phyloP scores from a whole-genome alignment of 2,329 filamentous ascomycete genomes.

The Xylaria hypoxylon region DNA sequence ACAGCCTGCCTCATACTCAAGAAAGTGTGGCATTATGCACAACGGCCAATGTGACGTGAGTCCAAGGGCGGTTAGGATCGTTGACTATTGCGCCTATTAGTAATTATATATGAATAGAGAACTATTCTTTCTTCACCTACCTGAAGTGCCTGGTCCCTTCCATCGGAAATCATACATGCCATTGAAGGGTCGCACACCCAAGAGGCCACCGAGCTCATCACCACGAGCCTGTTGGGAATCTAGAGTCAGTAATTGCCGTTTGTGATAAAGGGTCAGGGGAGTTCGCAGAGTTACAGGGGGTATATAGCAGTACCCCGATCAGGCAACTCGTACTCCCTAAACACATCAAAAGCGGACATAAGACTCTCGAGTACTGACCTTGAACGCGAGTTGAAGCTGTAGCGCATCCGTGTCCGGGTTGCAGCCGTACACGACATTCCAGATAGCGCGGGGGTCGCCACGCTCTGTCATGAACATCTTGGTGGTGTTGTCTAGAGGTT shows the following conservation, averaged over 20 bases:
- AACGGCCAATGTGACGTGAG: slow-evolving; percentile 36
- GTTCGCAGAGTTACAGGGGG: neutral
- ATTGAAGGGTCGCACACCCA: slow-evolving; percentile 56
- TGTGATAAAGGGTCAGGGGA: neutral
- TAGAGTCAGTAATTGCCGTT: neutral
- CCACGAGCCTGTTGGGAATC: slow-evolving; percentile 42
- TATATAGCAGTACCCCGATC: neutral
- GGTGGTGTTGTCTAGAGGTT: slow-evolving; percentile 58
- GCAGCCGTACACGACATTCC: slow-evolving; percentile 56
- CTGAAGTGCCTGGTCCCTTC: slow-evolving; percentile 55
- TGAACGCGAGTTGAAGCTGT: slow-evolving; percentile 54
- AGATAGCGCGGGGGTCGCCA: slow-evolving; percentile 56
- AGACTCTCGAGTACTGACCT: slow-evolving; percentile 21
- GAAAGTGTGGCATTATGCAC: slow-evolving; percentile 18
- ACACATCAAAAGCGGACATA: neutral
- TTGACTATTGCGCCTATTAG: slow-evolving; percentile 34
- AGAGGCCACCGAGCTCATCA: slow-evolving; percentile 51
- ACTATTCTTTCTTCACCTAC: slow-evolving; percentile 44
- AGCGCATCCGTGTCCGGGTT: slow-evolving; percentile 56
- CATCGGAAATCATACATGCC: slow-evolving; percentile 57
- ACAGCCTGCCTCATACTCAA: slow-evolving; percentile 3
- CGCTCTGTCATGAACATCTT: slow-evolving; percentile 62
- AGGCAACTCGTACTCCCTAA: neutral
- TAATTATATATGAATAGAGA: neutral
- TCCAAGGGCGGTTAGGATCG: slow-evolving; percentile 38